These are phyloP conservation scores for Colletotrichum melonis DNA, from an alignment of 2,329 filamentous ascomycete genomes.

Conservation along the genomic window DNA sequence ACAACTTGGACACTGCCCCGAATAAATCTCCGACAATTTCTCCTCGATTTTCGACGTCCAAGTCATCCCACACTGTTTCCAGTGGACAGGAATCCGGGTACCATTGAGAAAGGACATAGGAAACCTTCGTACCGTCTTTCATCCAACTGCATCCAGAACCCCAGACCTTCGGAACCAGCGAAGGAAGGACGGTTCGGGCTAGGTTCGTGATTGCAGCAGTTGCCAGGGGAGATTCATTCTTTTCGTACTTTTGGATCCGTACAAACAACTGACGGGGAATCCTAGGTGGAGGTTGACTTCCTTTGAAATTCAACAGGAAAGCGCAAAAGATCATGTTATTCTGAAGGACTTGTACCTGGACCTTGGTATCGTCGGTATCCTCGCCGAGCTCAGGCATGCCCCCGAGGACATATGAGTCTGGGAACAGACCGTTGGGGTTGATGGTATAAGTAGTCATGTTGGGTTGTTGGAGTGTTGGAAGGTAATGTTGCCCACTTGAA, in stretches of 20 bases:
- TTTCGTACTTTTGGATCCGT: not conserved
- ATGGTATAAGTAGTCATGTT: not conserved
- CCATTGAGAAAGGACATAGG: constrained; percentile 17
- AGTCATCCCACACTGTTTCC: not conserved
- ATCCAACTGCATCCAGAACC: constrained; percentile 1
- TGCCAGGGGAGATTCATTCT: not conserved
- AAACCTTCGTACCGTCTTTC: not conserved
- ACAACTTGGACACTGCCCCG: not conserved
- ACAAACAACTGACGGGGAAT: not conserved
- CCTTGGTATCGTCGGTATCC: not conserved
- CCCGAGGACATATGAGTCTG: not conserved
- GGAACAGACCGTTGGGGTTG: not conserved
- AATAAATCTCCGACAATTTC: not conserved
- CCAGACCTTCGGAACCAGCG: constrained; percentile 18
- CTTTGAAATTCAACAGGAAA: not conserved
- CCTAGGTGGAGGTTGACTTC: not conserved
- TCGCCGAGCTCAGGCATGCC: not conserved
- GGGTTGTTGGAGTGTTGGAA: no score
- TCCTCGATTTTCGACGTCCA: not conserved
- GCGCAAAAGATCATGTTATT: not conserved
- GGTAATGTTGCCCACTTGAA: not conserved
- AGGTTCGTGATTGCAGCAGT: constrained; percentile 13
- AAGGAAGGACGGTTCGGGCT: not conserved
- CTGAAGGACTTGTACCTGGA: not conserved
- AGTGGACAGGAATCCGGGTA: not conserved